A percentile compares a stretch with the other conserved stretches of the same genome.
Conservation (phyloP, 305 asterid genomes). For the Solanum hybrid region DNA sequence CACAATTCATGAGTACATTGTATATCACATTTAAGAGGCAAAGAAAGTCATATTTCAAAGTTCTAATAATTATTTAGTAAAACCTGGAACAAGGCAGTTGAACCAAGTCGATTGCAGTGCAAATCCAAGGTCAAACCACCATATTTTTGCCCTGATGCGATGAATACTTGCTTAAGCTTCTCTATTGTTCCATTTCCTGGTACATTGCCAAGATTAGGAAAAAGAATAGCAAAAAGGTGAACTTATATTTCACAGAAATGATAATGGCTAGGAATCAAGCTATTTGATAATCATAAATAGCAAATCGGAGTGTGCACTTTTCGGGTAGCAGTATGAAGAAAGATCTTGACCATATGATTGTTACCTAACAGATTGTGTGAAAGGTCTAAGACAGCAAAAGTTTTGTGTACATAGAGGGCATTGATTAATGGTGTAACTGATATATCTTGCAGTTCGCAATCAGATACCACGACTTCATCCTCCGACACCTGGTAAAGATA, state of each 20-base stretch:
- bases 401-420: slow-evolving; percentile 70
- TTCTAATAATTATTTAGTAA: slow-evolving; percentile 3
- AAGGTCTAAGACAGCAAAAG: slow-evolving; percentile 72
- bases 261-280: neutral
- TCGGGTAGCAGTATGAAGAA: neutral
- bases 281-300: neutral
- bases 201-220: slow-evolving; percentile 3
- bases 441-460: slow-evolving; percentile 77
- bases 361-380: slow-evolving; percentile 92
- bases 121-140: slow-evolving; percentile 80
- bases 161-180: slow-evolving; percentile 64
- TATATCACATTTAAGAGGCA: neutral
- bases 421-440: slow-evolving; percentile 70
- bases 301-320: neutral
- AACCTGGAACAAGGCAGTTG: slow-evolving; percentile 81
- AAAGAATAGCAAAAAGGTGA: neutral
- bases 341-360: neutral
- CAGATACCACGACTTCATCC: slow-evolving; percentile 73
- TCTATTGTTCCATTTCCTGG: slow-evolving; percentile 81
- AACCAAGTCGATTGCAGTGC: slow-evolving; percentile 80
- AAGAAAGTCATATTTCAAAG: neutral
- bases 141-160: slow-evolving; percentile 63
- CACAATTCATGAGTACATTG: neutral
- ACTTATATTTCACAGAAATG: neutral
- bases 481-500: slow-evolving; percentile 61